Evolutionary conservation across 208 protist genomes (phyloP).

Genomic region (Herpetomonas samuelpessoai): DNA sequence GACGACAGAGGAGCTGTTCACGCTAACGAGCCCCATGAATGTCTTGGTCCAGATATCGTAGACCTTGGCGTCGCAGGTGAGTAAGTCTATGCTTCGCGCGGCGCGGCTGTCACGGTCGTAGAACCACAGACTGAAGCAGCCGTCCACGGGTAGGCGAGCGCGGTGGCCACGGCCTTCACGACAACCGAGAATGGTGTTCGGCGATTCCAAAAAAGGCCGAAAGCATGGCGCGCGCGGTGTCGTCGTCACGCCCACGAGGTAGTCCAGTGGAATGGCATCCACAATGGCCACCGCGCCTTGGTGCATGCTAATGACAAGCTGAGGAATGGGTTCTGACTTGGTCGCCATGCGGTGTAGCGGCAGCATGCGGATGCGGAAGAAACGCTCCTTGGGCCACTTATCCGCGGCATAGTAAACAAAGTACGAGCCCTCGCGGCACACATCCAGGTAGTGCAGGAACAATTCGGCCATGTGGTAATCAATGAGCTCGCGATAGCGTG

Average conservation of each 20-base stretch:
- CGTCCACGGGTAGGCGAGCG: slow-evolving; percentile 42
- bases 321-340: slow-evolving; percentile 31
- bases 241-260: slow-evolving; percentile 67
- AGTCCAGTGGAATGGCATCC: slow-evolving; percentile 47
- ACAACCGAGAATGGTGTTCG: slow-evolving; percentile 52
- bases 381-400: slow-evolving; percentile 68
- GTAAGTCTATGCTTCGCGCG: slow-evolving; percentile 46
- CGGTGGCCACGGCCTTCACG: slow-evolving; percentile 57
- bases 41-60: slow-evolving; percentile 77
- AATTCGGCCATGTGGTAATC: slow-evolving; percentile 86
- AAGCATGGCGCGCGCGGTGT: slow-evolving; percentile 41
- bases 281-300: slow-evolving; percentile 43
- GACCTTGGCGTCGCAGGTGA: slow-evolving; percentile 69
- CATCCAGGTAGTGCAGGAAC: slow-evolving; percentile 67
- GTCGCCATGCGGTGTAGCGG: slow-evolving; percentile 29
- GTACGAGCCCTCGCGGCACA: slow-evolving; percentile 63
- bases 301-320: slow-evolving; percentile 58
- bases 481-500: slow-evolving; percentile 51
- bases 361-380: slow-evolving; percentile 69
- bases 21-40: slow-evolving; percentile 67
- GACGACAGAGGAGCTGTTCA: slow-evolving; percentile 79
- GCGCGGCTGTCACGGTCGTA: slow-evolving; percentile 27
- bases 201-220: slow-evolving; percentile 41
- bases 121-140: slow-evolving; percentile 77
- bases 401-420: slow-evolving; percentile 63